Conservation (phyloP, 768 basidiomycete genomes). For the Tylopilus rubrobrunneus region DNA sequence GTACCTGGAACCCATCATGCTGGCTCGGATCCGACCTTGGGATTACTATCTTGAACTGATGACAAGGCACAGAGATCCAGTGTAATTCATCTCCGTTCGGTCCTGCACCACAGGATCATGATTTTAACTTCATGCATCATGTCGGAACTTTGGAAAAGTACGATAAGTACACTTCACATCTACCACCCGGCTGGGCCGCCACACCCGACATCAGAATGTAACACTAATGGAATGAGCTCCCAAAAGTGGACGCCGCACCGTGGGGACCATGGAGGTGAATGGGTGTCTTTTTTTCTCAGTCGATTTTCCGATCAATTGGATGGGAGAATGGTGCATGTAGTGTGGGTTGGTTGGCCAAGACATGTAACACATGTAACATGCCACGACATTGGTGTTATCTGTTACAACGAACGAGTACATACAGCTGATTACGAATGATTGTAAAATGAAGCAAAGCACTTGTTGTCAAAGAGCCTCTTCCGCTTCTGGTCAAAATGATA, state of each 20-base stretch:
- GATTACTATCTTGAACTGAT: constrained; percentile 1
- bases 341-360: background rate
- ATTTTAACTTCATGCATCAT: background rate
- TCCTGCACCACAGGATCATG: background rate
- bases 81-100: background rate
- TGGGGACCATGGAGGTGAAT: background rate
- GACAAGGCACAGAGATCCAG: background rate
- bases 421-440: constrained; percentile 9
- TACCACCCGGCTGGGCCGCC: background rate
- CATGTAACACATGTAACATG: background rate
- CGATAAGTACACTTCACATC: background rate
- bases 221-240: background rate
- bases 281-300: background rate
- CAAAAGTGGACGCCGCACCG: background rate
- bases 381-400: constrained; percentile 7
- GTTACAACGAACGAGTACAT: constrained; percentile 14
- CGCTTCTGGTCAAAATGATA: background rate
- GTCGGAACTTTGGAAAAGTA: background rate
- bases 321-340: background rate
- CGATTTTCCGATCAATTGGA: background rate
- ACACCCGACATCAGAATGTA: background rate
- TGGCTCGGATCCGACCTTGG: constrained; percentile 6
- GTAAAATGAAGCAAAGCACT: constrained; percentile 1
- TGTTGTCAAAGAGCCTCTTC: background rate
- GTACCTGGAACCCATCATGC: constrained; percentile 1